Evolutionary conservation across 495 filamentous ascomycete genomes (phyloP).

Genomic region (Penicillium canescens): DNA sequence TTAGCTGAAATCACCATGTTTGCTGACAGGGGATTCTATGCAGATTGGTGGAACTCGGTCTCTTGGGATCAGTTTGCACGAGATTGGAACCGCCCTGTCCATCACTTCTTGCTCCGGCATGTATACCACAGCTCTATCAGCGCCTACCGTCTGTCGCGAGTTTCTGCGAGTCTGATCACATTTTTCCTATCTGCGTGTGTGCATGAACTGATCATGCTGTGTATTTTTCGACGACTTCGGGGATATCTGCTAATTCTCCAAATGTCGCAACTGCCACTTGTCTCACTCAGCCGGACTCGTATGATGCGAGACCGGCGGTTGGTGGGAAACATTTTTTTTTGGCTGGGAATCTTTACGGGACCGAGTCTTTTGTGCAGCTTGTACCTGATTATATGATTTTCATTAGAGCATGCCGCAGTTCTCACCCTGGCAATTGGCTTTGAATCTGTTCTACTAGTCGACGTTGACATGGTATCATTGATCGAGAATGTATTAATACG

Average conservation of each 20-base stretch:
- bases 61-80: slow-evolving; percentile 61
- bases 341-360: slow-evolving; percentile 70
- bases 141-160: slow-evolving; percentile 63
- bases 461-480: not conserved
- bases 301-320: slow-evolving; percentile 58
- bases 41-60: slow-evolving; percentile 66
- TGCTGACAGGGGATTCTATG: slow-evolving; percentile 77
- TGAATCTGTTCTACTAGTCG: not conserved
- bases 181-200: slow-evolving; percentile 69
- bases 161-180: slow-evolving; percentile 71
- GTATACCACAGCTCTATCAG: slow-evolving; percentile 76
- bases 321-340: slow-evolving; percentile 73
- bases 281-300: slow-evolving; percentile 60
- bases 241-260: slow-evolving; percentile 71
- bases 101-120: slow-evolving; percentile 70
- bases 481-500: too few species aligned
- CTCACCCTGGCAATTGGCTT: not conserved
- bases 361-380: slow-evolving; percentile 71
- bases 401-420: not conserved
- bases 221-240: slow-evolving; percentile 73
- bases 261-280: slow-evolving; percentile 57
- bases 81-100: slow-evolving; percentile 74
- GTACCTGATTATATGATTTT: slow-evolving; percentile 64
- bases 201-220: slow-evolving; percentile 77
- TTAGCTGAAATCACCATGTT: slow-evolving; percentile 71